A percentile compares a stretch with the other conserved stretches of the same genome.
Conservation (phyloP, 164 flowering plant genomes). For the Chimonanthus praecox region DNA sequence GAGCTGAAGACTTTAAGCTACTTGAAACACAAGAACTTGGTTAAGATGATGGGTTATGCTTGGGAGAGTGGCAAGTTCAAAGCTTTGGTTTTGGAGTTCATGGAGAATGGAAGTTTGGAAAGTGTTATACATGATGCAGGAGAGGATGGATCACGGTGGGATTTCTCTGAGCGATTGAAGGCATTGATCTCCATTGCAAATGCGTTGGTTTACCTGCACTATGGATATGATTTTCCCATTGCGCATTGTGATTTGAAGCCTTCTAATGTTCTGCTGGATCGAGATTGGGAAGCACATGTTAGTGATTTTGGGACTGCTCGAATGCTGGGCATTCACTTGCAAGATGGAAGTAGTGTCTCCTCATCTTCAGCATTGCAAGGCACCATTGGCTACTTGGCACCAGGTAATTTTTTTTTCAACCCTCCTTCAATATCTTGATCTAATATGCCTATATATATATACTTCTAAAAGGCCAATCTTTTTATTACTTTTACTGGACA, state of each 20-base stretch:
- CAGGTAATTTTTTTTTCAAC: conserved; percentile 42
- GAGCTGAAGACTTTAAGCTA: conserved; percentile 55
- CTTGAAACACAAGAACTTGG: conserved; percentile 67
- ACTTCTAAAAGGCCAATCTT: too few species aligned
- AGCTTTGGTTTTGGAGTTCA: conserved; percentile 67
- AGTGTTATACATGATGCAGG: conserved; percentile 44
- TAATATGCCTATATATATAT: not conserved
- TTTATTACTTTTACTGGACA: not conserved
- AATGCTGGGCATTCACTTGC: conserved; percentile 54
- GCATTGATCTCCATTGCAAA: conserved; percentile 47
- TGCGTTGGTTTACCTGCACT: conserved; percentile 67
- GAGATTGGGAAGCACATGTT: conserved; percentile 60
- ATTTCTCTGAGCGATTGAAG: conserved; percentile 44
- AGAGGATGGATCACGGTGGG: conserved; percentile 39
- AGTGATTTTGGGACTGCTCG: conserved; percentile 91
- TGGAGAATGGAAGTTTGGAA: conserved; percentile 82
- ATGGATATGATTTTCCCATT: conserved; percentile 57
- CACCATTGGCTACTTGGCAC: conserved; percentile 89
- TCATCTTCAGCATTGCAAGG: conserved; percentile 68
- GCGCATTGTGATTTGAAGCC: conserved; percentile 88
- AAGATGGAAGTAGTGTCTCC: conserved; percentile 35
- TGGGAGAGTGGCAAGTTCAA: conserved; percentile 74
- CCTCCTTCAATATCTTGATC: not conserved
- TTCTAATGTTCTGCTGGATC: conserved; percentile 68
- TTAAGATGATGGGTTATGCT: conserved; percentile 70